A percentile compares a stretch with the other conserved stretches of the same genome.
Conservation (phyloP, 108 stramenopile species). For the Cyclostephanos tholiformis region DNA sequence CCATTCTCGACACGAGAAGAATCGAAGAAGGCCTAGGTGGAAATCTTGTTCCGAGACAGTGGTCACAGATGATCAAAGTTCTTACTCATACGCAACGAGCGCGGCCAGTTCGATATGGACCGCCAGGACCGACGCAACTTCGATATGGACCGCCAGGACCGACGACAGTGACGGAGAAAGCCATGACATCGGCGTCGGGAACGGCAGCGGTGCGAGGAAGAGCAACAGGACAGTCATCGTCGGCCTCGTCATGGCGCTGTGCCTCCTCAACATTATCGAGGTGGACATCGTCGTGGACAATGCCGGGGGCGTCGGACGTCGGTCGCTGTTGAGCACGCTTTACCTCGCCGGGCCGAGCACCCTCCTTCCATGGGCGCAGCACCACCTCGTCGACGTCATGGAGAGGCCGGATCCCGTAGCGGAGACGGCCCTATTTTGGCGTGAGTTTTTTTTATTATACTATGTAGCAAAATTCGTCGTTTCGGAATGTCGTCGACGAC, state of each 20-base stretch:
- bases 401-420: slow-evolving; percentile 25
- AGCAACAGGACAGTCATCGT: slow-evolving; percentile 3
- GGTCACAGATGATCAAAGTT: neutral
- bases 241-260: slow-evolving; percentile 8
- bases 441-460: neutral
- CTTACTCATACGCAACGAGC: neutral
- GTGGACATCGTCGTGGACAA: slow-evolving; percentile 4
- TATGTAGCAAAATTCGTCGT: slow-evolving; percentile 19
- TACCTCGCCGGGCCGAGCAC: slow-evolving; percentile 41
- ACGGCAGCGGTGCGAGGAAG: neutral
- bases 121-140: neutral
- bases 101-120: neutral
- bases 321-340: slow-evolving; percentile 33
- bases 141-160: neutral
- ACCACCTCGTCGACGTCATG: slow-evolving; percentile 39
- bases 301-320: slow-evolving; percentile 7
- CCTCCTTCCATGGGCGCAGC: slow-evolving; percentile 46
- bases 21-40: neutral
- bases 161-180: neutral
- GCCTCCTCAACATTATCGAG: slow-evolving; percentile 17
- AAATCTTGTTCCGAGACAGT: neutral
- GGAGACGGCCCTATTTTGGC: slow-evolving; percentile 52
- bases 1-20: neutral
- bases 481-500: neutral
- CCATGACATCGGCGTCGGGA: neutral